phyloP scores from a whole-genome alignment of 768 basidiomycete species.

The Megacollybia marginata region DNA sequence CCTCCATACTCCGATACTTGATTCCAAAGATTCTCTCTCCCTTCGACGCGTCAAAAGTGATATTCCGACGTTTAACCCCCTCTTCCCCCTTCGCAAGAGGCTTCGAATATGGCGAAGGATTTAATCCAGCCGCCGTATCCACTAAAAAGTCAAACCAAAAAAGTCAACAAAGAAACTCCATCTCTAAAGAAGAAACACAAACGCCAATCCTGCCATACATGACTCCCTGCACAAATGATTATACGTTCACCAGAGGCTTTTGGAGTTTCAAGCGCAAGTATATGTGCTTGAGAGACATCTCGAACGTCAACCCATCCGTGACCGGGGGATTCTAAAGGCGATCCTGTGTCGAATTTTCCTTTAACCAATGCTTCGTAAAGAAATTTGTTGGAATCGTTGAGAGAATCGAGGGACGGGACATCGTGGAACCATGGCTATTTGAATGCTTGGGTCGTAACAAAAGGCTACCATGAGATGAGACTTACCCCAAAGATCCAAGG shows the following conservation, averaged over 20 bases:
- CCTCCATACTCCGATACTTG: too few species aligned
- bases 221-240: constrained; percentile 21
- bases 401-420: background rate
- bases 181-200: too few species aligned
- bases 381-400: background rate
- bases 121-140: too few species aligned
- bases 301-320: constrained; percentile 30
- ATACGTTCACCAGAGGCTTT: constrained; percentile 40
- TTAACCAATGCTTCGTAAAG: background rate
- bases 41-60: too few species aligned
- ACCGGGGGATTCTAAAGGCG: too few species aligned
- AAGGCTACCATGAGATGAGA: background rate
- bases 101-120: too few species aligned
- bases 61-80: too few species aligned
- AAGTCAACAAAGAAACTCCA: too few species aligned
- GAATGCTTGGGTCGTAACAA: too few species aligned
- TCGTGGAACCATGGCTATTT: constrained; percentile 1
- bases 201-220: background rate
- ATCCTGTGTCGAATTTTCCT: background rate
- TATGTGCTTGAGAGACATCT: constrained; percentile 39
- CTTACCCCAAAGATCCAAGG: constrained; percentile 36
- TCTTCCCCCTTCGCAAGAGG: too few species aligned
- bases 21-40: too few species aligned
- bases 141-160: too few species aligned
- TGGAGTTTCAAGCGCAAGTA: constrained; percentile 30